A percentile compares a stretch with the other conserved stretches of the same genome.
Conservation (phyloP, 805 yeast species). For the Candida awuae region DNA sequence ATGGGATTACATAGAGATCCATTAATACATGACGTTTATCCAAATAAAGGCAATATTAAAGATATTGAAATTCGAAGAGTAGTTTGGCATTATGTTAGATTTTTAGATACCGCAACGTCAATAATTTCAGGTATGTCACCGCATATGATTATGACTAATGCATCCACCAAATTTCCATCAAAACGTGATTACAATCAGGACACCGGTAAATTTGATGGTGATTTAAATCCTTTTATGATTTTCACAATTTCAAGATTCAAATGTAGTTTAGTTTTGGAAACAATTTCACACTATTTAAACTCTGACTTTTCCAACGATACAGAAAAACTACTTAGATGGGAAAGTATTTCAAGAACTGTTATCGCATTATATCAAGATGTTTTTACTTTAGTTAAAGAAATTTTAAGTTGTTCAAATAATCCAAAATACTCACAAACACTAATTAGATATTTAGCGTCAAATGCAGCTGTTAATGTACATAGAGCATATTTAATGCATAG, state of each 20-base stretch:
- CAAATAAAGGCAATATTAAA: slow-evolving; percentile 4
- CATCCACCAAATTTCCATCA: slow-evolving; percentile 13
- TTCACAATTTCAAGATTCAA: slow-evolving; percentile 12
- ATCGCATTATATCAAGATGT: slow-evolving; percentile 12
- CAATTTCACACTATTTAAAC: slow-evolving; percentile 12
- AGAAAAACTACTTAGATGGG: slow-evolving; percentile 8
- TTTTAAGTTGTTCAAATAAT: slow-evolving; percentile 9
- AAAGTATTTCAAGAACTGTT: slow-evolving; percentile 8
- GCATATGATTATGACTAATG: slow-evolving; percentile 15
- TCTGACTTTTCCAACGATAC: slow-evolving; percentile 10
- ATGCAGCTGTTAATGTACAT: slow-evolving; percentile 60
- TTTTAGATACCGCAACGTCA: slow-evolving; percentile 14
- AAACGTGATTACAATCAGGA: slow-evolving; percentile 10
- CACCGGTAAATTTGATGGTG: slow-evolving; percentile 12
- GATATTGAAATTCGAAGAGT: slow-evolving; percentile 12
- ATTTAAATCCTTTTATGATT: slow-evolving; percentile 13
- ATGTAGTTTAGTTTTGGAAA: slow-evolving; percentile 14
- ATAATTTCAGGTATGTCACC: slow-evolving; percentile 14
- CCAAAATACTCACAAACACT: slow-evolving; percentile 45
- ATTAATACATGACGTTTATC: slow-evolving; percentile 9
- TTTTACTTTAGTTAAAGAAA: slow-evolving; percentile 7
- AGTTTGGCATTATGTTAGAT: slow-evolving; percentile 13
- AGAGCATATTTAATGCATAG: slow-evolving; percentile 10
- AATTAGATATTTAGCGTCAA: slow-evolving; percentile 75
- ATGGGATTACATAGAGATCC: slow-evolving; percentile 16